Evolutionary conservation across 805 yeast species (phyloP).

Genomic region (Komagataella pastoris): DNA sequence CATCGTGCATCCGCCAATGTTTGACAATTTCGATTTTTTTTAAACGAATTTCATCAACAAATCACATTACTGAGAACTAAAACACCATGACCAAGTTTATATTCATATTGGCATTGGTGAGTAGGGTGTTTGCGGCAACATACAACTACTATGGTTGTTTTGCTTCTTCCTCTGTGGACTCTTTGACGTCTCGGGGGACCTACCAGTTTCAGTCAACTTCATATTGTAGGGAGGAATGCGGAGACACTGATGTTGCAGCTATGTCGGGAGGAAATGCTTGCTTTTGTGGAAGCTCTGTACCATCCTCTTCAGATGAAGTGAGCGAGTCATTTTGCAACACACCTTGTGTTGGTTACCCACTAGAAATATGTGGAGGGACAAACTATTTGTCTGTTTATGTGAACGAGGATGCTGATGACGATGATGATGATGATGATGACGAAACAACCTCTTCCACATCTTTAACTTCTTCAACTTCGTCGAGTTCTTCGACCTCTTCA

Average conservation of each 20-base stretch:
- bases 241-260: slow-evolving; percentile 31
- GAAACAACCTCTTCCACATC: slow-evolving; percentile 10
- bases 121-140: neutral
- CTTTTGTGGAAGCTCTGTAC: slow-evolving; percentile 46
- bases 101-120: neutral
- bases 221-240: slow-evolving; percentile 45
- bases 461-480: slow-evolving; percentile 11
- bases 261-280: slow-evolving; percentile 39
- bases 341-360: slow-evolving; percentile 48
- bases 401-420: slow-evolving; percentile 13
- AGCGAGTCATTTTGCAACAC: slow-evolving; percentile 24
- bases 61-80: neutral
- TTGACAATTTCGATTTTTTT: neutral
- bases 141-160: slow-evolving; percentile 15
- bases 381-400: slow-evolving; percentile 35
- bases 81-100: neutral
- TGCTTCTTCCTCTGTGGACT: slow-evolving; percentile 12
- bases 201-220: slow-evolving; percentile 49
- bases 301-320: slow-evolving; percentile 15
- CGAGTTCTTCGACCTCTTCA: slow-evolving; percentile 8
- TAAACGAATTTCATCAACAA: neutral
- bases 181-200: slow-evolving; percentile 25
- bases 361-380: slow-evolving; percentile 47
- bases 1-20: neutral
- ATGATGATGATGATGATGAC: slow-evolving; percentile 1